Conservation (phyloP, 2,329 filamentous ascomycete species). For the Elsinoe australis region DNA sequence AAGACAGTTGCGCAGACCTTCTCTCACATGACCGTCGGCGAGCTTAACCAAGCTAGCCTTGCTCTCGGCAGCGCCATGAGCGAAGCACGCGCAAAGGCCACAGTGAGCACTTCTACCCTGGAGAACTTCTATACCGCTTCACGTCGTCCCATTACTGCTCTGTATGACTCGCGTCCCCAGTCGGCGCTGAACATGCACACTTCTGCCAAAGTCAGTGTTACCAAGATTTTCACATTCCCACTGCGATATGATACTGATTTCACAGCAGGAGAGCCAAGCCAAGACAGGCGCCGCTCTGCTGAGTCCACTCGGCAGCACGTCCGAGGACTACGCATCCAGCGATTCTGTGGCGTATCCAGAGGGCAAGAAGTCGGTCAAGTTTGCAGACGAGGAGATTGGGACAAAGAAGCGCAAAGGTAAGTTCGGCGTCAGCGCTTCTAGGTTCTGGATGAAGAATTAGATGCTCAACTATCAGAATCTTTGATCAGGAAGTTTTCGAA, state of each 20-base stretch:
- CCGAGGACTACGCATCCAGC: neutral
- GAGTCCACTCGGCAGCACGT: neutral
- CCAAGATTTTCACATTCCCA: too few species aligned
- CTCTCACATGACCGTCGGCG: slow-evolving; percentile 1
- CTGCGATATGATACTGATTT: too few species aligned
- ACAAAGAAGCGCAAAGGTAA: neutral
- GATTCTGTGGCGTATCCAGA: neutral
- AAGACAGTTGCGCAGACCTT: neutral
- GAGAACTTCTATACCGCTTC: too few species aligned
- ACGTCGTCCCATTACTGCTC: too few species aligned
- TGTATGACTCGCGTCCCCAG: too few species aligned
- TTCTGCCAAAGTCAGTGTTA: too few species aligned
- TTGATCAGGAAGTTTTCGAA: neutral
- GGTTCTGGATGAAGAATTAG: neutral
- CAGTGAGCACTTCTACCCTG: neutral
- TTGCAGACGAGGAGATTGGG: neutral
- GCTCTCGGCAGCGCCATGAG: slow-evolving; percentile 7
- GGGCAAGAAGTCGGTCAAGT: neutral
- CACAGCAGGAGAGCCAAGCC: neutral
- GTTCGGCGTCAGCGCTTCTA: neutral
- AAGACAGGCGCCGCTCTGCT: neutral
- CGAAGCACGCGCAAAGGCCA: neutral
- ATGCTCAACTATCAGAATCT: neutral
- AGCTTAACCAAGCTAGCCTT: slow-evolving; percentile 3
- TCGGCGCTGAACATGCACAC: too few species aligned